phyloP scores from a whole-genome alignment of 1,284 basidiomycete genomes.

The Ustilago hordei region DNA sequence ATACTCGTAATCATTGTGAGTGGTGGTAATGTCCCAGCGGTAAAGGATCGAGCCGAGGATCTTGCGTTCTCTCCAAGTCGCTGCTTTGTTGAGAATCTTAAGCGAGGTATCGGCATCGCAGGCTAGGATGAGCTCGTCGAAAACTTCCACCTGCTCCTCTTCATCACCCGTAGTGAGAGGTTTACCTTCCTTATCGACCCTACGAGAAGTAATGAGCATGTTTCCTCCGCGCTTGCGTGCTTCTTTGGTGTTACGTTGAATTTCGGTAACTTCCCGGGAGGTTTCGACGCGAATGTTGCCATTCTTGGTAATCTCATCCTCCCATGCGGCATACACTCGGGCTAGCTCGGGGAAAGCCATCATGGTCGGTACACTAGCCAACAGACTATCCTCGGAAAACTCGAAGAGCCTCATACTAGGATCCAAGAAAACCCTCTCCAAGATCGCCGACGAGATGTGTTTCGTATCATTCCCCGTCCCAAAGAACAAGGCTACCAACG shows the following conservation, averaged over 20 bases:
- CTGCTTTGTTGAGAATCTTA: conserved; percentile 74
- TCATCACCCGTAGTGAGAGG: conserved; percentile 42
- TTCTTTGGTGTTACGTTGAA: conserved; percentile 63
- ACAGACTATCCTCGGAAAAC: conserved; percentile 62
- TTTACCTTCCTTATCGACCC: conserved; percentile 50
- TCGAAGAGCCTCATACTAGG: conserved; percentile 73
- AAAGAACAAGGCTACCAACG: conserved; percentile 75
- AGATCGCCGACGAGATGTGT: conserved; percentile 75
- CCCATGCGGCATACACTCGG: conserved; percentile 73
- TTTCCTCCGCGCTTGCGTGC: conserved; percentile 53
- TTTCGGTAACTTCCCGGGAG: conserved; percentile 71
- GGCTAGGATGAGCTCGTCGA: conserved; percentile 77
- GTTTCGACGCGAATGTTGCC: conserved; percentile 72
- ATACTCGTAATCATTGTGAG: conserved; percentile 75
- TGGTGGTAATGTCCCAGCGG: conserved; percentile 74
- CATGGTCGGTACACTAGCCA: conserved; percentile 71
- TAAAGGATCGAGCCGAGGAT: conserved; percentile 76
- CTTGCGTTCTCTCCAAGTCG: conserved; percentile 75
- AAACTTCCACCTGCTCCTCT: conserved; percentile 71
- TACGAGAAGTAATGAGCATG: conserved; percentile 49
- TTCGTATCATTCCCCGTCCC: conserved; percentile 77
- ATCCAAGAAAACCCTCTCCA: conserved; percentile 75
- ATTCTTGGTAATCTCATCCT: conserved; percentile 71
- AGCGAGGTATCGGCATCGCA: conserved; percentile 76
- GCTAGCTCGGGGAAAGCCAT: conserved; percentile 72